Conservation (phyloP, 495 filamentous ascomycete species). For the Sphaerosporella brunnea region DNA sequence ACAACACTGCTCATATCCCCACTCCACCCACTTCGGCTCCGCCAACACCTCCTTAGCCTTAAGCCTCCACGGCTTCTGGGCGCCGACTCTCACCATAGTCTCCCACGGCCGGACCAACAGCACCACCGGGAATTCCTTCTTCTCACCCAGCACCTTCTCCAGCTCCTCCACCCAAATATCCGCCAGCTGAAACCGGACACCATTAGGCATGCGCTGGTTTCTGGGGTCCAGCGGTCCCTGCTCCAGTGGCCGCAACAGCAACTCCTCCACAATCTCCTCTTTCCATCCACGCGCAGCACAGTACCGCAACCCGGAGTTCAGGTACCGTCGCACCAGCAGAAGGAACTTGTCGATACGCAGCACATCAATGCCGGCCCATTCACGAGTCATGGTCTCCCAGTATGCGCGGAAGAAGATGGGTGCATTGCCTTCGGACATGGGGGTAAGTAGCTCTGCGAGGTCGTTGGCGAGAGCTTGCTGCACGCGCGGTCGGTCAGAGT, state of each 20-base stretch:
- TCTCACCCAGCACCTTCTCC: conserved; percentile 41
- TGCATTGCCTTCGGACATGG: conserved; percentile 43
- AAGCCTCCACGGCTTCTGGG: conserved; percentile 52
- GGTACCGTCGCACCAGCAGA: conserved; percentile 57
- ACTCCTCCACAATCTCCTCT: conserved; percentile 11
- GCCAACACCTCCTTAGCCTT: conserved; percentile 53
- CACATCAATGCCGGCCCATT: conserved; percentile 70
- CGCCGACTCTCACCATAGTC: conserved; percentile 37
- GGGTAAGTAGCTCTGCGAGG: conserved; percentile 53
- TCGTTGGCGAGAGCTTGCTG: conserved; percentile 70
- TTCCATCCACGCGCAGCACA: conserved; percentile 31
- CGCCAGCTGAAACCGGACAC: conserved; percentile 67
- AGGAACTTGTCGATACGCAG: conserved; percentile 88
- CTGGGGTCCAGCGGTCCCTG: conserved; percentile 21
- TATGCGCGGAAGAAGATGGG: conserved; percentile 57
- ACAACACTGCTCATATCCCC: conserved; percentile 13
- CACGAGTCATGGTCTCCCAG: conserved; percentile 71
- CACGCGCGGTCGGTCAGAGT: conserved; percentile 71
- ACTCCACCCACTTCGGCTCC: conserved; percentile 50
- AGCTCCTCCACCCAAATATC: conserved; percentile 85
- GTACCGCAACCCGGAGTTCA: conserved; percentile 48
- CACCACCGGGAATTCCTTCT: conserved; percentile 33
- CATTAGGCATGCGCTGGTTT: conserved; percentile 48
- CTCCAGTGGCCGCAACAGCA: conserved; percentile 27
- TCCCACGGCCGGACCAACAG: conserved; percentile 42